These are phyloP conservation scores for Chrysoporthe austroafricana DNA, from an alignment of 2,329 filamentous ascomycete species.

Conservation along the genomic window DNA sequence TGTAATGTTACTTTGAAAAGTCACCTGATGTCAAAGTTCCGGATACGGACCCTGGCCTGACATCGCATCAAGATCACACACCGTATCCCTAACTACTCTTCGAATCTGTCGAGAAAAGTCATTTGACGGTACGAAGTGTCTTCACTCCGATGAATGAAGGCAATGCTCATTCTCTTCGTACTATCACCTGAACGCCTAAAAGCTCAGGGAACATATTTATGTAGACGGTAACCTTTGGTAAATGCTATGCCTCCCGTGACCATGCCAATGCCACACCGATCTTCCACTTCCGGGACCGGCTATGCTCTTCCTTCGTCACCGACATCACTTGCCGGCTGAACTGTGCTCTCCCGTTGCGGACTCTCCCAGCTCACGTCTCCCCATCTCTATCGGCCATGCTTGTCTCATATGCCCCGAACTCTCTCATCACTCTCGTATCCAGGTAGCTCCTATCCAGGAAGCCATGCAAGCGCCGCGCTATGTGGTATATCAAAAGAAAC, in stretches of 20 bases:
- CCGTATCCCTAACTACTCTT: not conserved
- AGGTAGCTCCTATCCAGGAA: conserved; percentile 24
- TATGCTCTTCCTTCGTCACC: not conserved
- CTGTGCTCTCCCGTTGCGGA: not conserved
- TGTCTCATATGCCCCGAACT: not conserved
- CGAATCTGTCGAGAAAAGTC: not conserved
- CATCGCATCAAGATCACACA: not conserved
- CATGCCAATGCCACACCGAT: not conserved
- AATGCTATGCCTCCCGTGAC: not conserved
- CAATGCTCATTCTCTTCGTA: not conserved
- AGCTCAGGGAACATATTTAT: not conserved
- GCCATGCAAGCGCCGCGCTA: conserved; percentile 25
- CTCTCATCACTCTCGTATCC: not conserved
- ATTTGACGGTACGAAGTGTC: not conserved
- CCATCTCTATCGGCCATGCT: not conserved
- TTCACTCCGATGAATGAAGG: not conserved
- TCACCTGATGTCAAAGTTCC: not conserved
- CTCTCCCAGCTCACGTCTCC: not conserved
- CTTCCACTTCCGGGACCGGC: not conserved
- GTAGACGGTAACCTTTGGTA: not conserved
- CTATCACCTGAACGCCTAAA: not conserved
- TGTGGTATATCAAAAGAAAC: conserved; percentile 29
- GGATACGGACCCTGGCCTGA: not conserved
- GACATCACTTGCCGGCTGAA: not conserved
- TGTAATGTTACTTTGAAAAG: not conserved